Percentiles rank a stretch among this genome's conserved stretches.
These are phyloP conservation scores for Pestalotiopsis sp. DNA, from an alignment of 2,329 filamentous ascomycete genomes.

Conservation along the genomic window DNA sequence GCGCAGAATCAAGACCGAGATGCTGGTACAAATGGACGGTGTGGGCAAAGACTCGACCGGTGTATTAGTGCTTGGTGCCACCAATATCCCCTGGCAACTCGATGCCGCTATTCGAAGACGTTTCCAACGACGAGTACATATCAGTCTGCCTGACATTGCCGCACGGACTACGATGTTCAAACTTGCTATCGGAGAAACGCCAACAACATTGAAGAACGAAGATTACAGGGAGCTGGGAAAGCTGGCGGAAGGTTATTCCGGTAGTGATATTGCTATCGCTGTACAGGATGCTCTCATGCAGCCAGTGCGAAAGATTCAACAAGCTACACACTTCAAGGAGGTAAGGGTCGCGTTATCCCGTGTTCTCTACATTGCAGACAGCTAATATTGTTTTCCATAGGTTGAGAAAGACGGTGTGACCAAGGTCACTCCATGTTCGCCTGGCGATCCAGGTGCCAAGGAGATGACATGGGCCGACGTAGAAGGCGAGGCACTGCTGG, in stretches of 20 bases:
- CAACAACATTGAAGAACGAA: slow-evolving; percentile 75
- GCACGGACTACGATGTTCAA: slow-evolving; percentile 95
- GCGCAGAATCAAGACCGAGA: slow-evolving; percentile 95
- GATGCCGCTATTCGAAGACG: slow-evolving; percentile 94
- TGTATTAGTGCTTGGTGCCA: slow-evolving; percentile 92
- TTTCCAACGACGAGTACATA: slow-evolving; percentile 96
- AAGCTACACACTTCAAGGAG: slow-evolving; percentile 96
- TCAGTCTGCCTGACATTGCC: slow-evolving; percentile 84
- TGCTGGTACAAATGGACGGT: slow-evolving; percentile 98
- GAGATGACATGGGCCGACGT: slow-evolving; percentile 96
- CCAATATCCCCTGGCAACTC: slow-evolving; percentile 98
- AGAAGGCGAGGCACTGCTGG: slow-evolving; percentile 79
- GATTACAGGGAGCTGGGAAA: slow-evolving; percentile 83
- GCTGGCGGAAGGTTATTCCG: slow-evolving; percentile 90
- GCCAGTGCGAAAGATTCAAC: slow-evolving; percentile 93
- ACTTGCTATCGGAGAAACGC: slow-evolving; percentile 89
- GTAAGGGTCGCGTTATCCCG: slow-evolving; percentile 50
- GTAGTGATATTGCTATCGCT: slow-evolving; percentile 92
- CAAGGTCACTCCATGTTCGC: slow-evolving; percentile 88
- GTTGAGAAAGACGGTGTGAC: slow-evolving; percentile 68
- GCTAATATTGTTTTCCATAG: slow-evolving; percentile 41
- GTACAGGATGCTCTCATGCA: slow-evolving; percentile 98
- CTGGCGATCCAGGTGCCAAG: slow-evolving; percentile 79
- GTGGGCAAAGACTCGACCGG: slow-evolving; percentile 95
- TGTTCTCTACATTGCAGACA: not conserved